Evolutionary conservation across 1,284 basidiomycete genomes (phyloP).

Genomic region (Malassezia vespertilionis): DNA sequence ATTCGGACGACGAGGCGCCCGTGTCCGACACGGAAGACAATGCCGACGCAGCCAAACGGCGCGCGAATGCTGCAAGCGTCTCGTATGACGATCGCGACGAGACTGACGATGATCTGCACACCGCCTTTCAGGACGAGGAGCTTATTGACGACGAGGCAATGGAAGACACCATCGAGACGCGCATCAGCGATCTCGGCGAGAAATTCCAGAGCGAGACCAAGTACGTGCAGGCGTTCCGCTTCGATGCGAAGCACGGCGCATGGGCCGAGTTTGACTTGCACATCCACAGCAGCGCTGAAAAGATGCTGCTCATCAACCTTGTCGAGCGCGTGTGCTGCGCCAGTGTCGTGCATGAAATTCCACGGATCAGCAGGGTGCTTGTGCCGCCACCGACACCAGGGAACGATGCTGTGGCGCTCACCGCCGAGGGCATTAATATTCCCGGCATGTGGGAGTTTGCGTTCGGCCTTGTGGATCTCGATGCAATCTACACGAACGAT

Average conservation of each 20-base stretch:
- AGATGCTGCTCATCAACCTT: constrained; percentile 46
- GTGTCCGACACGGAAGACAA: constrained; percentile 56
- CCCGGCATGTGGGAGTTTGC: constrained; percentile 80
- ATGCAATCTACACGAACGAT: constrained; percentile 84
- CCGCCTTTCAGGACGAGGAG: constrained; percentile 51
- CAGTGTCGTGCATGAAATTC: constrained; percentile 44
- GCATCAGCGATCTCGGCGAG: constrained; percentile 49
- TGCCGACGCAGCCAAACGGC: constrained; percentile 59
- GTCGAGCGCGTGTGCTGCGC: constrained; percentile 42
- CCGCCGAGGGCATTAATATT: constrained; percentile 57
- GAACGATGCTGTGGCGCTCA: constrained; percentile 26
- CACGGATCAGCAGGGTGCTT: constrained; percentile 36
- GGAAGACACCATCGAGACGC: constrained; percentile 30
- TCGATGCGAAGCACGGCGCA: constrained; percentile 55
- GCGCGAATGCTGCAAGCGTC: constrained; percentile 57
- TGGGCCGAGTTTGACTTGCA: constrained; percentile 45
- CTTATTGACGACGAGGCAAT: constrained; percentile 16
- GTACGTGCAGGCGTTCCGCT: constrained; percentile 59
- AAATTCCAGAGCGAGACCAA: constrained; percentile 52
- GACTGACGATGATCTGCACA: constrained; percentile 54
- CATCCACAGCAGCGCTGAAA: constrained; percentile 33
- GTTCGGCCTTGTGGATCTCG: constrained; percentile 65
- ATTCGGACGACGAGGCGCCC: constrained; percentile 32
- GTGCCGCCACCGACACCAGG: constrained; percentile 35
- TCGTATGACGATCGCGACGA: constrained; percentile 56